A percentile compares a stretch with the other conserved stretches of the same genome.
These are phyloP conservation scores for Boletus tylopilopsis DNA, from an alignment of 768 basidiomycete species.

Conservation along the genomic window DNA sequence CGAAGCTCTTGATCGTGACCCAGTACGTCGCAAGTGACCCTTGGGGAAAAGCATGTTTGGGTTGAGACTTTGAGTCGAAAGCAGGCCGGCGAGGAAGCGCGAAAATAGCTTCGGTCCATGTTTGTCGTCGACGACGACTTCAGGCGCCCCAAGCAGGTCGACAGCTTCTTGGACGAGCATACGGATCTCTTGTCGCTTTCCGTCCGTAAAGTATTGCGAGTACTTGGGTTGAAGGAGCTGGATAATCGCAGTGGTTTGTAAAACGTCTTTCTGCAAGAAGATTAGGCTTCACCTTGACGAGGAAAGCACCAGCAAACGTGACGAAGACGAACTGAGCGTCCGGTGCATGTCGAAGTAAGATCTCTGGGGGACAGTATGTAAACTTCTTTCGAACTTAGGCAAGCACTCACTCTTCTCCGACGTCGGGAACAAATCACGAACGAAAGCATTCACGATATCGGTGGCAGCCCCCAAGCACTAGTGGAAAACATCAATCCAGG, in stretches of 20 bases:
- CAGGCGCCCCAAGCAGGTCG: conserved; percentile 62
- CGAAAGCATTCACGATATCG: conserved; percentile 59
- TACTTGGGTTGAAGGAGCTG: conserved; percentile 80
- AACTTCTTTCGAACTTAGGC: background rate
- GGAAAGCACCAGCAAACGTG: conserved; percentile 78
- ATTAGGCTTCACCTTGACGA: conserved; percentile 58
- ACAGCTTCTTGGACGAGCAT: conserved; percentile 61
- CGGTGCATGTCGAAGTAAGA: conserved; percentile 67
- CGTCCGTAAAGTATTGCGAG: conserved; percentile 51
- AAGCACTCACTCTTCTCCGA: conserved; percentile 46
- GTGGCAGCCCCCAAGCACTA: conserved; percentile 67
- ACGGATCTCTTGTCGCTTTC: conserved; percentile 61
- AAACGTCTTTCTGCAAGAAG: background rate
- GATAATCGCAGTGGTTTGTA: background rate
- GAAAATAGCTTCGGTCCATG: conserved; percentile 81
- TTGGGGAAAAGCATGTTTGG: conserved; percentile 14
- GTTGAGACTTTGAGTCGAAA: conserved; percentile 52
- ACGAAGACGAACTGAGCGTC: conserved; percentile 78
- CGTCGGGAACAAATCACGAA: conserved; percentile 51
- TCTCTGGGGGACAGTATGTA: conserved; percentile 32
- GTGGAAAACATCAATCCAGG: background rate
- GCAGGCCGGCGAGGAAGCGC: conserved; percentile 69
- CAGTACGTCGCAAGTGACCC: conserved; percentile 18
- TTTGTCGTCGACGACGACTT: conserved; percentile 74
- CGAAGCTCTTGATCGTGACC: conserved; percentile 12